Conservation (phyloP, 1,284 basidiomycete genomes). For the Pseudomicrostroma phylloplanum region DNA sequence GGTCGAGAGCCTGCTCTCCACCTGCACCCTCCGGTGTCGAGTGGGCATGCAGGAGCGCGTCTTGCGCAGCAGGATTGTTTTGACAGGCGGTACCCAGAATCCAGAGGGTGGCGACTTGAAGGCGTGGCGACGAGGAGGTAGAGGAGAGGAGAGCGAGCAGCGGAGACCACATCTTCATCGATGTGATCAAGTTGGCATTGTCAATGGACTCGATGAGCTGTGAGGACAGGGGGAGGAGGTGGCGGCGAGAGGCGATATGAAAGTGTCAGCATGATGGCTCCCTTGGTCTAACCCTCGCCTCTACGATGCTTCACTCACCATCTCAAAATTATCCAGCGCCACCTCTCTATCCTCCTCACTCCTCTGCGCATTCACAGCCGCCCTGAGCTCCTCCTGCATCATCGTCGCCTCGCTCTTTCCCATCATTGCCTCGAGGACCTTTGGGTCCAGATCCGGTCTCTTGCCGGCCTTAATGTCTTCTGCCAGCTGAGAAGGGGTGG, state of each 20-base stretch:
- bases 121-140: constrained; percentile 51
- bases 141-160: constrained; percentile 65
- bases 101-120: constrained; percentile 76
- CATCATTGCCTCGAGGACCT: constrained; percentile 45
- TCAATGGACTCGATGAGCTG: constrained; percentile 88
- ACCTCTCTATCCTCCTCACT: constrained; percentile 55
- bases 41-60: constrained; percentile 58
- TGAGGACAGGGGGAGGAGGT: background rate
- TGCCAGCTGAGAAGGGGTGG: constrained; percentile 21
- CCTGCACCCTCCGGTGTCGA: constrained; percentile 28
- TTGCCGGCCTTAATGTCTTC: constrained; percentile 35
- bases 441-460: constrained; percentile 43
- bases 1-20: constrained; percentile 58
- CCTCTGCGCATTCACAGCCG: constrained; percentile 30
- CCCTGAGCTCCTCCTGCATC: constrained; percentile 46
- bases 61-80: constrained; percentile 85
- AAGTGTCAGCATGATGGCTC: constrained; percentile 7
- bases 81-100: constrained; percentile 88
- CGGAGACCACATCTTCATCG: constrained; percentile 78
- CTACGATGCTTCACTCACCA: constrained; percentile 58
- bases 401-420: constrained; percentile 48
- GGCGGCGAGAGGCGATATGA: background rate
- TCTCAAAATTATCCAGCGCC: constrained; percentile 89
- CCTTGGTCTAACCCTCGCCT: background rate
- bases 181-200: constrained; percentile 86